phyloP scores from a whole-genome alignment of 2,329 filamentous ascomycete species.

The Hymenotorrendiella dingleyae region DNA sequence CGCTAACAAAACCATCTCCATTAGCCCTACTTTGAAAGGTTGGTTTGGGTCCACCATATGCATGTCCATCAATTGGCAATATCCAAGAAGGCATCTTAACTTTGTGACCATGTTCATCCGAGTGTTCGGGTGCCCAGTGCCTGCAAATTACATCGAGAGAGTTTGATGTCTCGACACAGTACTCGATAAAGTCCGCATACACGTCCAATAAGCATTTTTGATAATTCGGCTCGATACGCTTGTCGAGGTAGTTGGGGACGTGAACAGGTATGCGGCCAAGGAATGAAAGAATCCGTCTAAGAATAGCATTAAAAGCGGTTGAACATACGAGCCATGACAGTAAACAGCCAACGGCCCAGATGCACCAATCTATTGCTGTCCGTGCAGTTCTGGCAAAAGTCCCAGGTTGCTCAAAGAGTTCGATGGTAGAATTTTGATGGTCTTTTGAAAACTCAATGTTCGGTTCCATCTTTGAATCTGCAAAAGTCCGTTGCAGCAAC shows the following conservation, averaged over 20 bases:
- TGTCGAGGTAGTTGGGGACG: neutral
- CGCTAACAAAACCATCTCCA: neutral
- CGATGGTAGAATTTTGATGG: no score
- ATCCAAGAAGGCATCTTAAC: neutral
- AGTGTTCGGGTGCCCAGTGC: constrained; percentile 15
- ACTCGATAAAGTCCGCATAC: constrained; percentile 21
- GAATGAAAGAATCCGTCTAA: neutral
- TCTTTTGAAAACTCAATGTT: no score
- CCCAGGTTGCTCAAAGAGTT: no score
- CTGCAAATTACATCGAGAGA: constrained; percentile 21
- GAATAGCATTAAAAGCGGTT: neutral
- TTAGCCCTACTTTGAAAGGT: neutral
- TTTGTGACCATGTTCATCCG: neutral
- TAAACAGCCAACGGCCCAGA: neutral
- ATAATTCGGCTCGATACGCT: constrained; percentile 14
- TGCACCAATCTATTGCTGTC: neutral
- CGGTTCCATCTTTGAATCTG: no score
- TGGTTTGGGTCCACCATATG: neutral
- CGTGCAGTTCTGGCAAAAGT: no score
- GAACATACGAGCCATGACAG: neutral
- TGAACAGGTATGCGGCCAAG: neutral
- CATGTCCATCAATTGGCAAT: neutral
- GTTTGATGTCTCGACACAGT: constrained; percentile 18
- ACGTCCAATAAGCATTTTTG: constrained; percentile 16
- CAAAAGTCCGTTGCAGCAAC: neutral